Evolutionary conservation across 495 filamentous ascomycete genomes (phyloP), one percentile per base, ranked within the genome.

Genomic region (Filosporella fistucella): DNA sequence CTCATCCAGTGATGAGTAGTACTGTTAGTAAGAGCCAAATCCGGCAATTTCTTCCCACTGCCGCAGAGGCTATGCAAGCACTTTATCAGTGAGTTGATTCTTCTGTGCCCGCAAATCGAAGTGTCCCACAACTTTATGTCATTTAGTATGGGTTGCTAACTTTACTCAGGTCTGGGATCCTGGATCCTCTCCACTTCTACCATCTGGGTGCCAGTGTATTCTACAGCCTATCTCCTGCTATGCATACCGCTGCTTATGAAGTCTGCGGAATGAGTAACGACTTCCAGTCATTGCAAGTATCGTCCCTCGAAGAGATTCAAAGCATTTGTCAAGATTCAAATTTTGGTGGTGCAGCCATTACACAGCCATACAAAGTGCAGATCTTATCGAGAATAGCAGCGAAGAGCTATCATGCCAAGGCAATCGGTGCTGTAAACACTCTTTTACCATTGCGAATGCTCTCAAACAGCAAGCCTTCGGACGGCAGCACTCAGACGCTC

Each of bases 401-500:
- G 21, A 78, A 85, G 54, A 88, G 83, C 45, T 76, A 78, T 52
- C 86, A 93, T 55, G 87, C 85, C 6, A 80, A 81, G 34, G 86
- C 83, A 7, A 89, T 93, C 48, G 87, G 88, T 1, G 85, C 88
- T 10, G 83, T 89, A 44, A 91, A 93, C 61, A 89, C 86, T 0
- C 72, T 91, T n/a, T 69, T 91, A 51, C 88, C 88, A 0, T 67
- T 91, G 2, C 76, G 86, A 14, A 77, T 79, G 1, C 63, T 76
- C 6, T 68, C 75, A 4, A 73, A 62, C 13, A 47, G 22, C 24
- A 45, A 39, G 4, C 34, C 43, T 18, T 28, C 51, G 10, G 68
- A 84, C 54, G 81, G 78, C 21, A 76, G 69, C 2, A 81, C 88
- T 42, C 72, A 83, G 20, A 74, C 82, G n/a, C 74, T 88, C 33